Evolutionary conservation across 768 basidiomycete species (phyloP).

Genomic region (Pulveroboletus sp.): DNA sequence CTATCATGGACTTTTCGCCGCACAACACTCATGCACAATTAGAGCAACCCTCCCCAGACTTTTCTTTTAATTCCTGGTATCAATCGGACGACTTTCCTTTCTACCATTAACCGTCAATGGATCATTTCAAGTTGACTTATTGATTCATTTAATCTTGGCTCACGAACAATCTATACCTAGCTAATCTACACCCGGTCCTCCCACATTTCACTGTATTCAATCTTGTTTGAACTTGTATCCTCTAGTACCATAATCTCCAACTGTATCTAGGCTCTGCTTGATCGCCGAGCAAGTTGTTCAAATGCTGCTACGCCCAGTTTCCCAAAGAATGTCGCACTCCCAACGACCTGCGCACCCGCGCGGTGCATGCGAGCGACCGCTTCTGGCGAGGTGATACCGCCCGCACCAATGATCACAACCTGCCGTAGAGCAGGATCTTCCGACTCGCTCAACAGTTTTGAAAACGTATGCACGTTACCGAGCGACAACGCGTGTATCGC

Average conservation of each 20-base stretch:
- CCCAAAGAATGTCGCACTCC: constrained; percentile 55
- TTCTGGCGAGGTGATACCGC: constrained; percentile 66
- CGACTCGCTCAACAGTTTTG: constrained; percentile 45
- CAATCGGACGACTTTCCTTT: constrained; percentile 20
- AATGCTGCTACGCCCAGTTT: constrained; percentile 55
- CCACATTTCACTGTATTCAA: constrained; percentile 21
- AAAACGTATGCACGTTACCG: constrained; percentile 72
- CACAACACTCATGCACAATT: neutral
- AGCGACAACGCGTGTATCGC: constrained; percentile 72
- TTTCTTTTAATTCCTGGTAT: constrained; percentile 23
- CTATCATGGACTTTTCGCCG: constrained; percentile 13
- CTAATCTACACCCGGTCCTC: constrained; percentile 10
- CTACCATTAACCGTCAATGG: constrained; percentile 15
- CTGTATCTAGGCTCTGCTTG: constrained; percentile 6
- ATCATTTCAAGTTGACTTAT: constrained; percentile 29
- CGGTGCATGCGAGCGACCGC: constrained; percentile 66
- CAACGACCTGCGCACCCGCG: constrained; percentile 74
- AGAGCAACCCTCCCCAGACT: constrained; percentile 13
- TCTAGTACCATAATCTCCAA: constrained; percentile 1
- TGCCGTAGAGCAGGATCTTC: constrained; percentile 39
- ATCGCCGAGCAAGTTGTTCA: constrained; percentile 34
- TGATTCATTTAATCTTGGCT: constrained; percentile 18
- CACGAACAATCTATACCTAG: constrained; percentile 11
- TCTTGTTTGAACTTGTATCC: constrained; percentile 12
- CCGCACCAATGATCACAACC: constrained; percentile 74